Conservation (phyloP, 768 basidiomycete genomes). For the Tricholoma bakamatsutake region DNA sequence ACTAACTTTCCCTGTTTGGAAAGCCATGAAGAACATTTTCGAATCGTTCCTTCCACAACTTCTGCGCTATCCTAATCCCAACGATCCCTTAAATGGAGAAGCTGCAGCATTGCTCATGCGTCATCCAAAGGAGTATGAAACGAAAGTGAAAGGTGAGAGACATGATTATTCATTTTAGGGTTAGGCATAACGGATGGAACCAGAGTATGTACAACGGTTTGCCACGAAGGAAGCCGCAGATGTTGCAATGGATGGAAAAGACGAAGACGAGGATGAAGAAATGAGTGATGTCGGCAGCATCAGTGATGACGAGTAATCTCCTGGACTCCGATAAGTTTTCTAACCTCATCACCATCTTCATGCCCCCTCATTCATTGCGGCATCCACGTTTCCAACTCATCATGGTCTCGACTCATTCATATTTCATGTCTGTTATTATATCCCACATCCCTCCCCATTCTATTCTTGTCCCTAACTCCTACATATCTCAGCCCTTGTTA, state of each 20-base stretch:
- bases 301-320: constrained; percentile 58
- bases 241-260: constrained; percentile 53
- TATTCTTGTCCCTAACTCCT: constrained; percentile 4
- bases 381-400: constrained; percentile 1
- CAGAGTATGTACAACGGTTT: constrained; percentile 94
- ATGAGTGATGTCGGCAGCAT: constrained; percentile 87
- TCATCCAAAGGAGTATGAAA: constrained; percentile 93
- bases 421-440: constrained; percentile 10
- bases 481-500: constrained; percentile 7
- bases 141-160: constrained; percentile 79
- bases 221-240: constrained; percentile 90
- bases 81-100: constrained; percentile 96
- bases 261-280: constrained; percentile 74
- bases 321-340: not conserved
- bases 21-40: constrained; percentile 99
- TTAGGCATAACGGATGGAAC: not conserved
- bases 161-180: not conserved
- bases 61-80: constrained; percentile 95
- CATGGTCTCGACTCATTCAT: constrained; percentile 9
- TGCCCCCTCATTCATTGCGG: constrained; percentile 1
- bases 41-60: constrained; percentile 97
- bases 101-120: constrained; percentile 97
- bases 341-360: constrained; percentile 1
- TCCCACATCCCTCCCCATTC: constrained; percentile 3
- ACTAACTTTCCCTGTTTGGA: not conserved